Base-by-base conservation (phyloP, 2,329 filamentous ascomycete species). In the Diaporthe sp. region DNA sequence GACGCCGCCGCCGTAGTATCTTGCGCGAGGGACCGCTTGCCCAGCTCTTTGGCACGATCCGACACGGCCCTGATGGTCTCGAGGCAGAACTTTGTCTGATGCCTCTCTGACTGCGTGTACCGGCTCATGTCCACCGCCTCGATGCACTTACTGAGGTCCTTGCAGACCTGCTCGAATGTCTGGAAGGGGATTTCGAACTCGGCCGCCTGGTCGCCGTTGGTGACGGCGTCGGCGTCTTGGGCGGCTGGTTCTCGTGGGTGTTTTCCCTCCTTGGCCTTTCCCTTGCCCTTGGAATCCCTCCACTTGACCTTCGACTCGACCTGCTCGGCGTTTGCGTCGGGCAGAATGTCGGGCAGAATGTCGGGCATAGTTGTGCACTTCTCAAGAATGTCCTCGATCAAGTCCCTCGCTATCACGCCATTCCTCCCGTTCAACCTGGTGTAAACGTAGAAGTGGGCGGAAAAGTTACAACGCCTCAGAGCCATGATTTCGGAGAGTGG, bases 401-500 rank as follows among this genome's bases (percentile, higher is more conserved):
- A 49, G 12, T 39, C 25, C 25, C 37, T 42, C 37, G 31, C n/a
- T 34, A 55, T 63, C 5, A 44, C 22, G 12, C 60, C 60, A 13
- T 13, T 12, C 39, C 60, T 63, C 15, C 60, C 60, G 10, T 63
- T 63, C 13, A 10, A 7, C n/a, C 60, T 63, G 39, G 60, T 25
- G 34, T 70, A 70, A 20, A 20, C 65, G 47, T 53, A 70, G 34
- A 70, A 53, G 34, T 22, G n/a, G 34, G n/a, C 34, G 6, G 34
- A 39, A 13, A 8, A 70, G 15, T 20, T 20, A 7, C 34, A 53
- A 13, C 13, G 31, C 31, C 28, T 39, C 22, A 70, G 34, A n/a
- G 22, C 47, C 15, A 53, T n/a, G 47, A 70, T 25, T 17, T 70
- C 65, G 31, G 65, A 28, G 22, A 70, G 47, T 12, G 65, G 47